Base-by-base conservation (phyloP, 1,284 basidiomycete species). In the Heterobasidion irregulare region DNA sequence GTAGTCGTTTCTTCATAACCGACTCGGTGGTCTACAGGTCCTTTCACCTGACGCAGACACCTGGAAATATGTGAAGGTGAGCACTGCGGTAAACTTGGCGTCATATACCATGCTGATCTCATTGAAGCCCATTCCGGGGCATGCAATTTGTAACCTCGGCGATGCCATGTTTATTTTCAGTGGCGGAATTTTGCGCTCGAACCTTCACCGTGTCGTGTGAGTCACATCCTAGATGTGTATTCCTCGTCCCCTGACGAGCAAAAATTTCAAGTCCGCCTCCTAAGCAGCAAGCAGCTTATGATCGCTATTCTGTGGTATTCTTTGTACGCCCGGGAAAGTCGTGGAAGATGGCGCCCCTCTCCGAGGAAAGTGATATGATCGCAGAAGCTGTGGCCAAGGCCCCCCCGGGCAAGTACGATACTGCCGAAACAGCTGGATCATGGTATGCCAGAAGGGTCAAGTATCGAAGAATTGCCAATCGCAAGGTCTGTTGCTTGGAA, bases 1-100 rank as follows among this genome's bases (percentile, higher is more conserved):
- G n/a, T 59, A 83, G 77, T 79, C 82, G 0, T 80, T 86, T 67
- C 68, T 87, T 51, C 82, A 85, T 65, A 88, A 88, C 65, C 77
- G 77, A 13, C 75, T 89, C 0, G 86, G 86, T 3, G 87, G 87
- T 0, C 69, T 90, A 6, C 87, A 89, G 61, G 84, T 89, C 0
- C 72, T 87, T 45, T 75, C 77, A 1, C 84, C 84, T 0, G 81
- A 80, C 2, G 70, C 76, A 10, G 74, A 79, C n/a, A 67, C 75
- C 19, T 89, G 86, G 86, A 80, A 82, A 61, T 89, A 86, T 59
- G 74, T 88, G 57, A 77, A 78, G 72, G 83, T 83, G 53, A 47
- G 12, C 46, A 18, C 1, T 16, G 18, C 46, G n/a, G 10, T 5
- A 16, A 26, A n/a, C 0, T 32, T 13, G 46, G 10, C 1, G 46